phyloP scores from a whole-genome alignment of 352 stramenopile genomes.

The Globisporangium viniferum region DNA sequence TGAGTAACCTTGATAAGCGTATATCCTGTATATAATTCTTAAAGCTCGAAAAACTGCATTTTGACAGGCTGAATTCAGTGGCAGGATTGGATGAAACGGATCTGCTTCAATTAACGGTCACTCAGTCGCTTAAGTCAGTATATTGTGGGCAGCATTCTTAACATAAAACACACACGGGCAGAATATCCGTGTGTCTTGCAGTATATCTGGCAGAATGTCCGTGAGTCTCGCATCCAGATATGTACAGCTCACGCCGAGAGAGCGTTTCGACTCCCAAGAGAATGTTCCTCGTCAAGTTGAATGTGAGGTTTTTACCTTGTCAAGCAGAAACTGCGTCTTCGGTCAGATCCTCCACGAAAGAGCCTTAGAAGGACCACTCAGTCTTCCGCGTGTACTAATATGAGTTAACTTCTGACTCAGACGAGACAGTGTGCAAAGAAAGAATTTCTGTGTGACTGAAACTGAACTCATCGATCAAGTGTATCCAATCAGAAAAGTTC shows the following conservation, averaged over 20 bases:
- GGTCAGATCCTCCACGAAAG: background rate
- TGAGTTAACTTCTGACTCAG: background rate
- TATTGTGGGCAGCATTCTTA: background rate
- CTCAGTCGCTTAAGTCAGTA: background rate
- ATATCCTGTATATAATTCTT: background rate
- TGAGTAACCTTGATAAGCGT: background rate
- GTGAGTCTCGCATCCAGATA: background rate
- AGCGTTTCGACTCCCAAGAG: background rate
- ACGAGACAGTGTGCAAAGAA: background rate
- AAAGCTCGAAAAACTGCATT: background rate
- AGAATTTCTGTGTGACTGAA: background rate
- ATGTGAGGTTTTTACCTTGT: background rate
- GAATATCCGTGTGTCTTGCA: background rate
- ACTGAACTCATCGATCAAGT: constrained; percentile 4
- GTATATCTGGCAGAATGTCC: background rate
- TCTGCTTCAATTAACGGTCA: background rate
- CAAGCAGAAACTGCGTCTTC: background rate
- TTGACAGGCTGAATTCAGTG: background rate
- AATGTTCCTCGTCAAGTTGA: background rate
- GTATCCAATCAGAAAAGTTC: background rate
- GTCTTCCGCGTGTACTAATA: background rate
- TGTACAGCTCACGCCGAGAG: background rate
- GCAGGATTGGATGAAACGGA: background rate
- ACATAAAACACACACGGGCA: background rate
- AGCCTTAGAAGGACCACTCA: background rate